A percentile compares a stretch with the other conserved stretches of the same genome.
phyloP scores from a whole-genome alignment of 768 basidiomycete genomes.

The Trametes cubensis region DNA sequence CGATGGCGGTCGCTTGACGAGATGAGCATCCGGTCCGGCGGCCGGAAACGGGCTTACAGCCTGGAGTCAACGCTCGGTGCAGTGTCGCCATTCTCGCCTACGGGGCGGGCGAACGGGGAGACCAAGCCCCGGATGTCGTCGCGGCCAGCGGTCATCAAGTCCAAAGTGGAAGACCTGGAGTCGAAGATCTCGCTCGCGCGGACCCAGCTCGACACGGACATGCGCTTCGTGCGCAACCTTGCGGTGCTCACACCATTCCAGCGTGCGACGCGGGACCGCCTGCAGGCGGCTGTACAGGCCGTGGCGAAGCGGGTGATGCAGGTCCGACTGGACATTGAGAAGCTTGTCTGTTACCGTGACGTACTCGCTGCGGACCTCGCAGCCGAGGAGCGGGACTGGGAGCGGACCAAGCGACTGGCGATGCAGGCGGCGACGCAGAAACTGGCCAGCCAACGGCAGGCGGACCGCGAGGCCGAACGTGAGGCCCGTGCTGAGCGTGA shows the following conservation, averaged over 20 bases:
- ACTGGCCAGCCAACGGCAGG: conserved; percentile 37
- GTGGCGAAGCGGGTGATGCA: conserved; percentile 67
- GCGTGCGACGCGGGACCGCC: conserved; percentile 75
- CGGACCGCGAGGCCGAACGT: conserved; percentile 14
- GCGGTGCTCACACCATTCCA: conserved; percentile 88
- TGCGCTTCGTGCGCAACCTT: conserved; percentile 80
- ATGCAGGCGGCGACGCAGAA: conserved; percentile 72
- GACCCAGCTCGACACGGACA: conserved; percentile 62
- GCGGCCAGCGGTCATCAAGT: conserved; percentile 58
- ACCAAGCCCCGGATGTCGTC: conserved; percentile 43
- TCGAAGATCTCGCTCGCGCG: conserved; percentile 54
- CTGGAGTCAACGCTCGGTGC: conserved; percentile 33
- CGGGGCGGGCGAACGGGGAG: conserved; percentile 16
- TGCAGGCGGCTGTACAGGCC: conserved; percentile 60
- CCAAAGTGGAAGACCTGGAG: conserved; percentile 69
- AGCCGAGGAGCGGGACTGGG: conserved; percentile 69
- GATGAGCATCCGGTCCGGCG: conserved; percentile 28
- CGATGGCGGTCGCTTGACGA: conserved; percentile 39
- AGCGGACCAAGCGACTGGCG: conserved; percentile 67
- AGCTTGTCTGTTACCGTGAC: conserved; percentile 72
- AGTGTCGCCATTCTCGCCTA: conserved; percentile 17
- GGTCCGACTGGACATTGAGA: conserved; percentile 72
- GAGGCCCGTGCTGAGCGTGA: neutral
- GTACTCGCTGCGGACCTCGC: conserved; percentile 77
- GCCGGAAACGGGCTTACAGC: conserved; percentile 37